Base-by-base conservation (phyloP, 805 yeast species). In the Yamadazyma sp. region DNA sequence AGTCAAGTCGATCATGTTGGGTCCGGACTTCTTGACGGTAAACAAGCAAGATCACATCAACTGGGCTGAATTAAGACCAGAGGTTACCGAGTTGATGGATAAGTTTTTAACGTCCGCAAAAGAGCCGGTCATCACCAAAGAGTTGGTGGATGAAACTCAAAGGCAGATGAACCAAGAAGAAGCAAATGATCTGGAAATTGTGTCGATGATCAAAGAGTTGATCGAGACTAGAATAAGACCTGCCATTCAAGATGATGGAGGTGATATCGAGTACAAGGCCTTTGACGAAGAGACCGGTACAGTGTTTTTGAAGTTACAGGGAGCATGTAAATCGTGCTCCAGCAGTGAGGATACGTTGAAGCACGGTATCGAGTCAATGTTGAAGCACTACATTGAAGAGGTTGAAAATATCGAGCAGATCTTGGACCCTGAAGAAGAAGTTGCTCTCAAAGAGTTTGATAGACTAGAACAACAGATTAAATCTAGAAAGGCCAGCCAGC, bases 181-280 rank as follows among this genome's bases (percentile, higher is more conserved):
- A 32, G 34, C 29, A 11, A 60, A 63, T 25, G 73, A 67, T 44
- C 50, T 58, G 20, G 98, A 91, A 62, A 77, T 88, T 2, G 84
- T 88, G 29, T 80, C 85, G 20, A 84, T 90, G 84, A 88, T 93
- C 53, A 85, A 88, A 51, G 98, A 93, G 56, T 72, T 93, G 40
- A 82, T 95, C 40, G 95, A 85, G 44, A 93, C 99, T 2, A 80
- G 97, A 57, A 90, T 93, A 35, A 81, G 96, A 55, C 99, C 99
- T 1, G 96, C 98, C 1, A 89, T 93, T 41, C 95, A 89, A 65
- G 99, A 93, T 54, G 99, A 93, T 54, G 99, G 99, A 45, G 99
- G 99, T 22, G 98, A 93, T 55, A 82, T 93, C 45, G 90, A 87
- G 51, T 95, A 80, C 59, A 75, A 85, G 42, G 93, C 87, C 5